These are phyloP conservation scores for Cryptococcus sp. DNA, from an alignment of 1,284 basidiomycete species.

Conservation along the genomic window DNA sequence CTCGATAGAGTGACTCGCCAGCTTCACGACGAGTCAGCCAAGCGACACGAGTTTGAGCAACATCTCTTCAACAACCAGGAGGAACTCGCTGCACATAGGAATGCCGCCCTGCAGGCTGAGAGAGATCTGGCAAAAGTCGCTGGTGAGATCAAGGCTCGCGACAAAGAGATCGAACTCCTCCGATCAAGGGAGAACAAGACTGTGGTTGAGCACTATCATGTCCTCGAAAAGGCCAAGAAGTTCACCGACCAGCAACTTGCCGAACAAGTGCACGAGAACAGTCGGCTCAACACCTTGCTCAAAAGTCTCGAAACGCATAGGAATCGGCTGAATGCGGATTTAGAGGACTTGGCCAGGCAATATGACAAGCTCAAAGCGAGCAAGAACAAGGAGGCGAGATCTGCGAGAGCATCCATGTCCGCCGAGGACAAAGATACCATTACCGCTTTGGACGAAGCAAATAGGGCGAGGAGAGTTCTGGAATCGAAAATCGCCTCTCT, in stretches of 20 bases:
- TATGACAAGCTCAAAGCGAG: conserved; percentile 72
- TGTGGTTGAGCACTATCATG: conserved; percentile 97
- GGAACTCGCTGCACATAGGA: conserved; percentile 67
- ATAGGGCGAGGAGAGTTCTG: conserved; percentile 31
- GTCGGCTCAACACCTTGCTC: conserved; percentile 42
- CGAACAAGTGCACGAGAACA: conserved; percentile 57
- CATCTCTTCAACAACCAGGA: conserved; percentile 64
- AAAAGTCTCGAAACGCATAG: conserved; percentile 46
- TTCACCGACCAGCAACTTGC: conserved; percentile 90
- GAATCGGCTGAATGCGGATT: conserved; percentile 72
- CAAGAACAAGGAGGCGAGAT: conserved; percentile 38
- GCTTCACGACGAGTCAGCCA: conserved; percentile 54
- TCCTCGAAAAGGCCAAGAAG: conserved; percentile 93
- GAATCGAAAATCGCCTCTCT: conserved; percentile 37
- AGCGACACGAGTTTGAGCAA: conserved; percentile 73
- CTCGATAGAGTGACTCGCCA: conserved; percentile 62
- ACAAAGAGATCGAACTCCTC: conserved; percentile 82
- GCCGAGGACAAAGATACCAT: conserved; percentile 36
- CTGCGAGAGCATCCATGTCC: conserved; percentile 38
- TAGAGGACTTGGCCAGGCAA: conserved; percentile 78
- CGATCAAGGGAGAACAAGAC: conserved; percentile 92
- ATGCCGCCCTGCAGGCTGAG: conserved; percentile 73
- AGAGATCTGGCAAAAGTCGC: conserved; percentile 77
- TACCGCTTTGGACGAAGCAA: conserved; percentile 40
- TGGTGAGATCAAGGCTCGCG: conserved; percentile 74